phyloP scores from a whole-genome alignment of 2,329 filamentous ascomycete genomes.

The Phialocephala subalpina region DNA sequence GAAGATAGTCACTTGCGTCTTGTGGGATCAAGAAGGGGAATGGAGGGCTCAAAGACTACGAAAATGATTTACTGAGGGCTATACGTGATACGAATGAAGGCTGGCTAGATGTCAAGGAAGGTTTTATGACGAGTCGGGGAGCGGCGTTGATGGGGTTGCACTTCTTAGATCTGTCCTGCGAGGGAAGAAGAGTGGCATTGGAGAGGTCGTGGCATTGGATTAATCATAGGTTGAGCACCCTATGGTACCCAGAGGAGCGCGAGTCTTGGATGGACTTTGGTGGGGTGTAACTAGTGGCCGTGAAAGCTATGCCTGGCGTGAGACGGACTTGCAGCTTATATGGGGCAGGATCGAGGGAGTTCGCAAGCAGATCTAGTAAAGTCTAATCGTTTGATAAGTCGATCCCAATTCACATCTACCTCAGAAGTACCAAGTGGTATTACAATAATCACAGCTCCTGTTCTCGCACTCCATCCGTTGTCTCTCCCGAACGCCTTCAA shows the following conservation, averaged over 20 bases:
- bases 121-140: conserved; percentile 10
- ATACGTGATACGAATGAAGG: not conserved
- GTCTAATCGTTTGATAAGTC: not conserved
- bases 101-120: not conserved
- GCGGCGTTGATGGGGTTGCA: conserved; percentile 12
- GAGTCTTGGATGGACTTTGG: no score
- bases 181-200: conserved; percentile 4
- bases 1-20: conserved; percentile 4
- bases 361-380: not conserved
- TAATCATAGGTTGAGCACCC: no score
- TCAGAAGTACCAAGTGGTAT: not conserved
- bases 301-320: no score
- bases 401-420: not conserved
- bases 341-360: no score
- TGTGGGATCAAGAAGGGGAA: not conserved
- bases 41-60: conserved; percentile 14
- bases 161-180: not conserved
- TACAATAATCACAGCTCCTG: no score
- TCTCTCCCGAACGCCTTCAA: not conserved
- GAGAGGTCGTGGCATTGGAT: not conserved
- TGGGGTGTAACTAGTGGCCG: no score
- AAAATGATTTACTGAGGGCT: conserved; percentile 12
- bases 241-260: no score
- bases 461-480: not conserved
- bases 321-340: no score